A percentile compares a stretch with the other conserved stretches of the same genome.
Evolutionary conservation across 305 asterid species (phyloP).

Genomic region (Andrographis paniculata): DNA sequence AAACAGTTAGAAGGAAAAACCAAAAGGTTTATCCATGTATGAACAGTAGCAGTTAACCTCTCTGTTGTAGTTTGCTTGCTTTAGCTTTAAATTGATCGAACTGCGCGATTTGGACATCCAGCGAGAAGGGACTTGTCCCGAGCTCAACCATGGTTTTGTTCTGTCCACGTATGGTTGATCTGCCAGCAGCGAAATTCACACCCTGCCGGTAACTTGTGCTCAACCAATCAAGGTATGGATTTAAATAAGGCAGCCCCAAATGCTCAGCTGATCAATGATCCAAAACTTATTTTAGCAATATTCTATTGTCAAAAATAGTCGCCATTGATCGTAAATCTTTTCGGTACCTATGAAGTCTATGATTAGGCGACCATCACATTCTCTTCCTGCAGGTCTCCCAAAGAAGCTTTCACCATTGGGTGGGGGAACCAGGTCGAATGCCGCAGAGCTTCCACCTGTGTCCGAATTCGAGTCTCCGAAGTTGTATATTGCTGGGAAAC

Average conservation of each 20-base stretch:
- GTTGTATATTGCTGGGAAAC: conserved; percentile 42
- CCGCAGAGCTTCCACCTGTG: conserved; percentile 63
- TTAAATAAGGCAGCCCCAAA: conserved; percentile 50
- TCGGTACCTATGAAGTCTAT: conserved; percentile 62
- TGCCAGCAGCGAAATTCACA: conserved; percentile 59
- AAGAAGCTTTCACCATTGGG: conserved; percentile 65
- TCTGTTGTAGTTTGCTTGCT: conserved; percentile 1
- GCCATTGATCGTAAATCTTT: neutral
- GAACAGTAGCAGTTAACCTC: neutral
- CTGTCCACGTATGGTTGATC: conserved; percentile 50
- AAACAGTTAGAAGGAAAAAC: neutral
- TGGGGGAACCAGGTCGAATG: conserved; percentile 32
- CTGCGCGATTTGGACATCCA: conserved; percentile 66
- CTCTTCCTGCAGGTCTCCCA: conserved; percentile 50
- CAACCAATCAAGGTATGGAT: conserved; percentile 65
- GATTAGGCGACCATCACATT: conserved; percentile 71
- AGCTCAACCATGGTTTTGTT: conserved; percentile 40
- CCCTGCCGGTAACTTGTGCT: conserved; percentile 38
- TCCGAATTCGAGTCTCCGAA: conserved; percentile 77
- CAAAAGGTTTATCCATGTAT: neutral
- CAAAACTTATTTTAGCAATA: neutral
- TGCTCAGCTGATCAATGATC: conserved; percentile 31
- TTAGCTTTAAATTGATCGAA: conserved; percentile 39
- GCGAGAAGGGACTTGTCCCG: conserved; percentile 58
- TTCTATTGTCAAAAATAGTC: no score